Conservation (phyloP, 495 filamentous ascomycete genomes). For the Parathielavia hyrcaniae region DNA sequence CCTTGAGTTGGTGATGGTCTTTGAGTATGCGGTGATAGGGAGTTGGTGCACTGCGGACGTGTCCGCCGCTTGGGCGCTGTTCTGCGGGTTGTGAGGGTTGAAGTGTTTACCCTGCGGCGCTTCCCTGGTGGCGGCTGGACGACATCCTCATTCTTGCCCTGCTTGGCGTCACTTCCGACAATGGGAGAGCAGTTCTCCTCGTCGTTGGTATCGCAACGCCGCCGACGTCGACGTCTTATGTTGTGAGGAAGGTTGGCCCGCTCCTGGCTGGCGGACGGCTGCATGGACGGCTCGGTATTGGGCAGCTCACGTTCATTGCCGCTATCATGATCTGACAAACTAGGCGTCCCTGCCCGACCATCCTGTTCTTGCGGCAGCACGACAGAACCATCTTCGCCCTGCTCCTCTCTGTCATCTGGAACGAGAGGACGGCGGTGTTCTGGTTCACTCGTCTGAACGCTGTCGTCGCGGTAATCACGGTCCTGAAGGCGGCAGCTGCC, state of each 20-base stretch:
- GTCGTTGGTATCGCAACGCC: neutral
- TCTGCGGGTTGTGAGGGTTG: neutral
- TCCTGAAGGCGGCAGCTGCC: neutral
- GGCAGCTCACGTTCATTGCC: constrained; percentile 2
- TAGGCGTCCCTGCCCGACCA: constrained; percentile 10
- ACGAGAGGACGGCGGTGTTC: constrained; percentile 13
- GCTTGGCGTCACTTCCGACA: neutral
- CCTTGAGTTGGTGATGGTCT: neutral
- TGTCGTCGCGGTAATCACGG: constrained; percentile 6
- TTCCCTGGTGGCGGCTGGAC: neutral
- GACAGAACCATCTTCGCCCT: constrained; percentile 7
- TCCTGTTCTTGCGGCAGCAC: constrained; percentile 6
- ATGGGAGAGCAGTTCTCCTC: neutral
- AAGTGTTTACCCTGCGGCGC: constrained; percentile 9
- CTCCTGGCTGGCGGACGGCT: constrained; percentile 7
- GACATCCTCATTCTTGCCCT: neutral
- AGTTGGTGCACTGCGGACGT: constrained; percentile 9
- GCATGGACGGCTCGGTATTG: constrained; percentile 13
- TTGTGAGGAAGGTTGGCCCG: constrained; percentile 3
- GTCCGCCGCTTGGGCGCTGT: constrained; percentile 11
- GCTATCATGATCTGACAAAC: constrained; percentile 10
- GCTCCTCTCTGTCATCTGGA: constrained; percentile 15
- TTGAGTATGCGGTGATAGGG: neutral
- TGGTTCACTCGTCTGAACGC: constrained; percentile 8
- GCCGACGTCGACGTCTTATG: constrained; percentile 8